These are phyloP conservation scores for Holtermannia corniformis DNA, from an alignment of 768 basidiomycete species.

Conservation along the genomic window DNA sequence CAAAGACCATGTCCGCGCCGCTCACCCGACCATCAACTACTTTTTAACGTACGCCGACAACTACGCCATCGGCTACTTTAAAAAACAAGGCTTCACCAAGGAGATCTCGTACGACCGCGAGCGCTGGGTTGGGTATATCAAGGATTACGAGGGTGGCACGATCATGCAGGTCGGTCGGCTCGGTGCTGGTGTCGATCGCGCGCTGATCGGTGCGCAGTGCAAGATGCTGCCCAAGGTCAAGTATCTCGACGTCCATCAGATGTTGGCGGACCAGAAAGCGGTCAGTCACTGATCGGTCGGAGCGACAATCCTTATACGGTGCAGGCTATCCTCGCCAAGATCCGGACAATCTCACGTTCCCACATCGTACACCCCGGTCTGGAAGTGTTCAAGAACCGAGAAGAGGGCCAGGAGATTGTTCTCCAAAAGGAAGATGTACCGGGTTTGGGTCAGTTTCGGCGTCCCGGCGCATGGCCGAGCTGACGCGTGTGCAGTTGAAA, in stretches of 20 bases:
- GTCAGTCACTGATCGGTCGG: not conserved
- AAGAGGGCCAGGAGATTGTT: constrained; percentile 41
- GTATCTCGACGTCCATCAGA: constrained; percentile 70
- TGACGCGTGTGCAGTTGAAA: constrained; percentile 61
- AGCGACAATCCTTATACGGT: not conserved
- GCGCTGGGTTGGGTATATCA: constrained; percentile 98
- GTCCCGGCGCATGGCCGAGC: not conserved
- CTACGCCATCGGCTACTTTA: constrained; percentile 97
- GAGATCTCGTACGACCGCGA: constrained; percentile 86
- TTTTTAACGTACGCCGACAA: constrained; percentile 99
- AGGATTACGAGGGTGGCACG: constrained; percentile 97
- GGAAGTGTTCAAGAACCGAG: constrained; percentile 59
- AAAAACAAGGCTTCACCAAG: constrained; percentile 97
- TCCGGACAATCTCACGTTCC: constrained; percentile 73
- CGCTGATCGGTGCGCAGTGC: constrained; percentile 47
- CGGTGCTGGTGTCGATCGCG: not conserved
- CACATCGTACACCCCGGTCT: constrained; percentile 76
- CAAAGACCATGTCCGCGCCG: constrained; percentile 78
- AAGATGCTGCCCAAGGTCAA: constrained; percentile 86
- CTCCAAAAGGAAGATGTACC: constrained; percentile 72
- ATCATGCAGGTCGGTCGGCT: constrained; percentile 61
- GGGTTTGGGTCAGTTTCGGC: constrained; percentile 59
- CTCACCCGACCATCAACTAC: constrained; percentile 79
- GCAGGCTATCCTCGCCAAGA: constrained; percentile 72
- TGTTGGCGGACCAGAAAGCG: constrained; percentile 72